Evolutionary conservation across 495 filamentous ascomycete species (phyloP), one percentile per base, ranked within the genome.

Genomic region (Penicillium pulvis): DNA sequence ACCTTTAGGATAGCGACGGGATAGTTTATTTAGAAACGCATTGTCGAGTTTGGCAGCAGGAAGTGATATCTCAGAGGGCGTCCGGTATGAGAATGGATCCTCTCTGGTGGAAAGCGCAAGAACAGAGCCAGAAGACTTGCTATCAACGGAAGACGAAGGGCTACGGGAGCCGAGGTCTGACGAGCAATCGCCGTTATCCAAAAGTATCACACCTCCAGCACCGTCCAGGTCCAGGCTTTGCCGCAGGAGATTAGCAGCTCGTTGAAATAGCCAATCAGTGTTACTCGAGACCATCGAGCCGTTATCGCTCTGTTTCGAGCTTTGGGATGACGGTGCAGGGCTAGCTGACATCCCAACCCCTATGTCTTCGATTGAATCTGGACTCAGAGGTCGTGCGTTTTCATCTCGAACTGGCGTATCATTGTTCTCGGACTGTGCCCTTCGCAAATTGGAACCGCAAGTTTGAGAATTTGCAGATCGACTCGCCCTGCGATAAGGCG

Each of bases 201-300:
- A 68, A 57, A 85, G 84, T 0, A 82, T 73, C 20, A 82, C 79
- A 28, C 82, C 83, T 2, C 81, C 77, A 28, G 74, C 69, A 0
- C 61, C 61, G 17, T 77, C 71, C 4, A 86, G 46, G 39, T 82
- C 81, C n/a, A 85, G 69, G 14, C 80, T 79, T 62, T 85, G 76
- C 12, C 79, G 76, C 6, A 87, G 71, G 2, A 87, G 58, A 54
- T 85, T 80, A 4, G 81, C 81, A 1, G 83, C 84, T 52, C 81
- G 75, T 42, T 71, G 69, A 53, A 85, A 83, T 16, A 80, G 75
- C 69, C 71, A 74, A 28, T 51, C 26, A 36, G 6, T 24, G 28
- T 10, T 51, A 8, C 48, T 48, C 43, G 42, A 33, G 12, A 9
- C 24, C 24, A 55, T 30, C 19, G 11, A 55, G n/a, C n/a, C 42